These are phyloP conservation scores for Vitellaria paradoxa DNA, from an alignment of 179 eudicot genomes.

Conservation along the genomic window DNA sequence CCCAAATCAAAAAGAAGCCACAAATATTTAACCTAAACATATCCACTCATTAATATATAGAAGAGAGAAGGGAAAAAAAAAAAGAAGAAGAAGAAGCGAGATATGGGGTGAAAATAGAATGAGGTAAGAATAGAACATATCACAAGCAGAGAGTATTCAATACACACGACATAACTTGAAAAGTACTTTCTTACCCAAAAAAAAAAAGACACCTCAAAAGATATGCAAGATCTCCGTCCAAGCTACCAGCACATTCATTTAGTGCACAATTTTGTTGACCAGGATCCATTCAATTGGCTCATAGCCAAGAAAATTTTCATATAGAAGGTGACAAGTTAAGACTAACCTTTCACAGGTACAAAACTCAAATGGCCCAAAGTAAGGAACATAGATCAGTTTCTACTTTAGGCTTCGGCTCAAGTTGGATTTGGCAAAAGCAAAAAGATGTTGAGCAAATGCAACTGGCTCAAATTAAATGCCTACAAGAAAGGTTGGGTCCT, in stretches of 20 bases:
- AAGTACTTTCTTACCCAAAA: too few relatives aligned
- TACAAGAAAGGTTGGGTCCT: background rate
- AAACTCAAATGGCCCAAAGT: background rate
- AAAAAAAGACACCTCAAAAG: too few relatives aligned
- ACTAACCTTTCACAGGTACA: background rate
- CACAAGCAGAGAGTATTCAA: background rate
- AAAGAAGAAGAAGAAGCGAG: background rate
- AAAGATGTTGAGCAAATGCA: background rate
- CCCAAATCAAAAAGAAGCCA: slow-evolving; percentile 99
- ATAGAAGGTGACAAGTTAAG: background rate
- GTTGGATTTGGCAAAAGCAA: background rate
- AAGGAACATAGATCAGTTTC: too few relatives aligned
- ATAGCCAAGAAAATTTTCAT: background rate
- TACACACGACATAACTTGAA: background rate
- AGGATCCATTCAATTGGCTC: background rate
- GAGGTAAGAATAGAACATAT: background rate
- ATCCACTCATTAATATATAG: background rate
- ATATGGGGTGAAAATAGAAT: background rate
- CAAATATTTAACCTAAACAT: slow-evolving; percentile 79
- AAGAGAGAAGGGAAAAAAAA: background rate
- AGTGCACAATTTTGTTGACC: background rate
- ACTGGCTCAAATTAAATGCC: background rate
- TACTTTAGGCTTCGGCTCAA: background rate
- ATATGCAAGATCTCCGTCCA: too few relatives aligned
- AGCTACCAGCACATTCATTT: slow-evolving; percentile 5